A percentile compares a stretch with the other conserved stretches of the same genome.
These are phyloP conservation scores for Xylaria intraflava DNA, from an alignment of 495 filamentous ascomycete species.

Conservation along the genomic window DNA sequence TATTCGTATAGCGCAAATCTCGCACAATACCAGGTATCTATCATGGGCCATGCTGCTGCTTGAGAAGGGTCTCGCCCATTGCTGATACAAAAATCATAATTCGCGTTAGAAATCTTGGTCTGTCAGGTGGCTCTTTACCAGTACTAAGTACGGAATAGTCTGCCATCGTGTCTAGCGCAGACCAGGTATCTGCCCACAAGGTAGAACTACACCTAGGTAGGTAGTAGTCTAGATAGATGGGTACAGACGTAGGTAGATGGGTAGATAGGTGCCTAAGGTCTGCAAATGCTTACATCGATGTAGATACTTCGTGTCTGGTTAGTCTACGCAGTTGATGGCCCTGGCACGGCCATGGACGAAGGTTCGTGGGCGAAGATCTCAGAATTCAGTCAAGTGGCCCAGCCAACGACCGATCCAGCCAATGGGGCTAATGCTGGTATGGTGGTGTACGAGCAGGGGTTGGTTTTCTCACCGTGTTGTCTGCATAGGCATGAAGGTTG, in stretches of 20 bases:
- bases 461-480: conserved; percentile 16
- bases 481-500: conserved; percentile 12
- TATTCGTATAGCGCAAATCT: neutral
- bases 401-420: conserved; percentile 23
- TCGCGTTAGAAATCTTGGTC: conserved; percentile 1
- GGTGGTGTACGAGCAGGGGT: conserved; percentile 24
- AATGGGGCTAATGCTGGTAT: conserved; percentile 12
- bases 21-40: neutral
- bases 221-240: neutral
- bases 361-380: conserved; percentile 26
- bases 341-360: conserved; percentile 24
- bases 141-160: too few species aligned
- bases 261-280: too few species aligned
- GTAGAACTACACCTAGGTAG: too few species aligned
- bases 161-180: neutral
- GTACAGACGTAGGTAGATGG: too few species aligned
- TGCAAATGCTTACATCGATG: too few species aligned
- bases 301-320: too few species aligned
- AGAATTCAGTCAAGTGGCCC: conserved; percentile 30
- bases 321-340: conserved; percentile 1
- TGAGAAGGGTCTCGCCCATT: conserved; percentile 3
- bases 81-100: neutral
- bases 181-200: too few species aligned
- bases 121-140: conserved; percentile 11
- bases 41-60: too few species aligned